A percentile compares a stretch with the other conserved stretches of the same genome.
phyloP scores from a whole-genome alignment of 805 yeast genomes.

The Candida berthetii region DNA sequence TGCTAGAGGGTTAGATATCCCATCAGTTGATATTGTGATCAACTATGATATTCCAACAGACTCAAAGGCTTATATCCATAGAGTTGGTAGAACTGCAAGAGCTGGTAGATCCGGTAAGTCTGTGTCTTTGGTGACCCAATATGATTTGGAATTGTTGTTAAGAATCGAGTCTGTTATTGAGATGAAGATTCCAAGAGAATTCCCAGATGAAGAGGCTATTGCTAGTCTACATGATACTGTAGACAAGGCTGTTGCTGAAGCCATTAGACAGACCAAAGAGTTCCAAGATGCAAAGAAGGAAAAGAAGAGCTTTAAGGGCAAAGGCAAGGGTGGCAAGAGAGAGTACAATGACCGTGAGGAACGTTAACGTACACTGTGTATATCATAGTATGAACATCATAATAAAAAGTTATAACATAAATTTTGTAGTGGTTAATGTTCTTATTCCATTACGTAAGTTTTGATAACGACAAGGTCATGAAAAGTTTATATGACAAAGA shows the following conservation, averaged over 20 bases:
- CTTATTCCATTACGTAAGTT: too few species aligned
- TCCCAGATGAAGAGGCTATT: constrained; percentile 71
- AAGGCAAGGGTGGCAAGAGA: constrained; percentile 2
- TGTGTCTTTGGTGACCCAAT: constrained; percentile 85
- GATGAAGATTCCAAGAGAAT: constrained; percentile 81
- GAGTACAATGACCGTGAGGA: constrained; percentile 6
- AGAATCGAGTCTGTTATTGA: constrained; percentile 83
- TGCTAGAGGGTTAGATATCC: constrained; percentile 86
- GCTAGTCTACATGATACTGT: constrained; percentile 78
- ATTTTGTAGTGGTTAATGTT: too few species aligned
- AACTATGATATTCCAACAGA: constrained; percentile 81
- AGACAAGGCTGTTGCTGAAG: constrained; percentile 87
- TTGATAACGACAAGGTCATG: too few species aligned
- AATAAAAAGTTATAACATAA: too few species aligned
- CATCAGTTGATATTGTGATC: constrained; percentile 69
- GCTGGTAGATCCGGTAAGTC: constrained; percentile 90
- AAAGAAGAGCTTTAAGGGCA: neutral
- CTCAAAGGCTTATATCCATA: constrained; percentile 76
- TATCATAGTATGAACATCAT: too few species aligned
- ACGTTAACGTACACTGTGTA: neutral
- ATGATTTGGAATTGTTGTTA: constrained; percentile 82
- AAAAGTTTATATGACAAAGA: too few species aligned
- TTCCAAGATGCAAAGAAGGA: constrained; percentile 18
- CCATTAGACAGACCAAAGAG: constrained; percentile 44
- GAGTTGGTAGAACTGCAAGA: constrained; percentile 95